Conservation (phyloP, 2,329 filamentous ascomycete genomes). For the Thielaviopsis musarum region DNA sequence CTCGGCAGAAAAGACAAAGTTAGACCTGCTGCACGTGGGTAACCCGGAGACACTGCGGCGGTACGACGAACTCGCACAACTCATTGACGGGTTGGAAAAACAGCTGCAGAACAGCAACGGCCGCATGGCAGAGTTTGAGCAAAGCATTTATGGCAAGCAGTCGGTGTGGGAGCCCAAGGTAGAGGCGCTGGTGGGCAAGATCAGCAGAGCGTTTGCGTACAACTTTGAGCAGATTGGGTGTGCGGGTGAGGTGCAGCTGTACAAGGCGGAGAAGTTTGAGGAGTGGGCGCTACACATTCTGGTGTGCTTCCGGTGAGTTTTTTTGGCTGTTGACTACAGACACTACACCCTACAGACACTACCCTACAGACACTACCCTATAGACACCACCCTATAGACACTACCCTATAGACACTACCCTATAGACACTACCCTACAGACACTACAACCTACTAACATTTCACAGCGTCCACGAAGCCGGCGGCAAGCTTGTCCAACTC, state of each 20-base stretch:
- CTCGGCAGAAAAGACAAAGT: slow-evolving; percentile 51
- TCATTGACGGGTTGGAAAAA: slow-evolving; percentile 49
- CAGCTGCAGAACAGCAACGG: slow-evolving; percentile 37
- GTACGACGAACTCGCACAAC: slow-evolving; percentile 53
- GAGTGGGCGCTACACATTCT: slow-evolving; percentile 86
- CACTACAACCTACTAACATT: background rate
- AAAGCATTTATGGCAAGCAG: slow-evolving; percentile 48
- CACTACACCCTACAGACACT: background rate
- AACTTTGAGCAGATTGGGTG: slow-evolving; percentile 93
- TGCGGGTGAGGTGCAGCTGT: slow-evolving; percentile 72
- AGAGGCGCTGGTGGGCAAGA: slow-evolving; percentile 59
- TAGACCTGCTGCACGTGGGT: slow-evolving; percentile 65
- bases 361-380: background rate
- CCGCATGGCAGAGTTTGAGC: slow-evolving; percentile 37
- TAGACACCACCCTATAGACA: slow-evolving; percentile 3
- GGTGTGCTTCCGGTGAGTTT: slow-evolving; percentile 73
- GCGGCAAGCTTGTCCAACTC: slow-evolving; percentile 25
- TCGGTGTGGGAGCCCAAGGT: slow-evolving; percentile 68
- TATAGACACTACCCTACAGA: too few species aligned
- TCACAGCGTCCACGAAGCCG: slow-evolving; percentile 11
- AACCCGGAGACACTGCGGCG: slow-evolving; percentile 61
- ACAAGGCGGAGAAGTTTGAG: slow-evolving; percentile 88
- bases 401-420: too few species aligned
- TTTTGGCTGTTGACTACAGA: background rate
- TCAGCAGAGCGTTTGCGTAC: slow-evolving; percentile 80